Conservation (phyloP, 129 eudicot species). For the Lonicera japonica region DNA sequence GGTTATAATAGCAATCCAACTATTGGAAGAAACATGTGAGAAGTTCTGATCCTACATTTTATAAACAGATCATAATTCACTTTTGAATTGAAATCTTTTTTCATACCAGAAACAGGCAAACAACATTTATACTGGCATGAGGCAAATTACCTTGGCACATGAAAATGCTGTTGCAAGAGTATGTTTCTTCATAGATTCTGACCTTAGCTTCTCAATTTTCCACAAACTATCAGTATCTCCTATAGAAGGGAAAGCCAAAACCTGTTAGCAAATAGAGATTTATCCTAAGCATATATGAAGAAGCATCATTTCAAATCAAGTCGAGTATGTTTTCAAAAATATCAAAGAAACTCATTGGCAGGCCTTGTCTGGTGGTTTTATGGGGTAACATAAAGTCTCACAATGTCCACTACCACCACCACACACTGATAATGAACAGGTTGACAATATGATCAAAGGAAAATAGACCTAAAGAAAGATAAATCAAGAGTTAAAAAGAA, state of each 20-base stretch:
- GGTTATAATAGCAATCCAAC: too few species aligned
- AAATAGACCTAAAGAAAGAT: neutral
- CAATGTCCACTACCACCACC: neutral
- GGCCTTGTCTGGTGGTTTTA: neutral
- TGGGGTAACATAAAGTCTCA: neutral
- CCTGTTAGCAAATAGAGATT: neutral
- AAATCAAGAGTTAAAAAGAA: conserved; percentile 1
- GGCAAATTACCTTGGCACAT: conserved; percentile 70
- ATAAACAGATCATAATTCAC: too few species aligned
- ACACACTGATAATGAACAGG: neutral
- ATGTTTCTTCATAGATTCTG: conserved; percentile 55
- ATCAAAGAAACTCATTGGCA: neutral
- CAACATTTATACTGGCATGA: neutral
- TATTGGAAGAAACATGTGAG: too few species aligned
- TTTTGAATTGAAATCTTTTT: too few species aligned
- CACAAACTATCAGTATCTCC: conserved; percentile 78
- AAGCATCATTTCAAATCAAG: conserved; percentile 6
- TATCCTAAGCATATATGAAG: neutral
- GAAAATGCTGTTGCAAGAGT: conserved; percentile 65
- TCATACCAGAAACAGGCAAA: too few species aligned
- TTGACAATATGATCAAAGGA: neutral
- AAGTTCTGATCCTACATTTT: too few species aligned
- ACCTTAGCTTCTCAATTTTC: conserved; percentile 77
- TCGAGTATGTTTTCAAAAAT: neutral
- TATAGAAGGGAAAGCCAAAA: conserved; percentile 11